Percentiles rank a stretch among this genome's conserved stretches.
Conservation (phyloP, 805 yeast species). For the Ogataea polymorpha region DNA sequence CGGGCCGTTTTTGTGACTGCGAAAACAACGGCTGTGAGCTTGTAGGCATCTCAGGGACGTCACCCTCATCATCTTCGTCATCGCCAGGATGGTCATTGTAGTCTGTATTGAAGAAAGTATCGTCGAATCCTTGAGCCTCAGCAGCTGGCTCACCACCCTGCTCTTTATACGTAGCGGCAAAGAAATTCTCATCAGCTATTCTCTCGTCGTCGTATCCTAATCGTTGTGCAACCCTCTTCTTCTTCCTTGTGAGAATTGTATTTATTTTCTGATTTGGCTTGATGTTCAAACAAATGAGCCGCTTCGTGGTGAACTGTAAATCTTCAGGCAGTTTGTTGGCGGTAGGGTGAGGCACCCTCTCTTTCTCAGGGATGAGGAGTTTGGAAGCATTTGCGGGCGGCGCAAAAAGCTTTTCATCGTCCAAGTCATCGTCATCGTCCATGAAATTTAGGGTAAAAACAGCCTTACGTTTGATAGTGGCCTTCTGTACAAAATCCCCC, state of each 20-base stretch:
- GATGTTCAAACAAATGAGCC: conserved; percentile 43
- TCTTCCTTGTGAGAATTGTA: conserved; percentile 25
- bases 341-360: conserved; percentile 23
- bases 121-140: conserved; percentile 10
- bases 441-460: conserved; percentile 27
- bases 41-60: conserved; percentile 25
- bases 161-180: conserved; percentile 45
- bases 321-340: conserved; percentile 45
- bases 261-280: conserved; percentile 39
- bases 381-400: conserved; percentile 21
- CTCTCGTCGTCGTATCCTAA: conserved; percentile 29
- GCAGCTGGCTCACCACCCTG: conserved; percentile 21
- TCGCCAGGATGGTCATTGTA: conserved; percentile 38
- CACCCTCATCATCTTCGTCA: conserved; percentile 30
- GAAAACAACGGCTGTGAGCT: conserved; percentile 19
- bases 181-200: conserved; percentile 48
- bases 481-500: conserved; percentile 5
- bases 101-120: conserved; percentile 24
- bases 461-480: conserved; percentile 12
- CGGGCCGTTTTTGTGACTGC: conserved; percentile 19
- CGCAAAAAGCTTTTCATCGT: conserved; percentile 28
- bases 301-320: conserved; percentile 45
- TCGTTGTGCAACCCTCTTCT: conserved; percentile 19
- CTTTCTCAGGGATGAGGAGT: conserved; percentile 25
- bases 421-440: conserved; percentile 22